These are phyloP conservation scores for Diaporthe vexans DNA, from an alignment of 2,329 filamentous ascomycete genomes.

Conservation along the genomic window DNA sequence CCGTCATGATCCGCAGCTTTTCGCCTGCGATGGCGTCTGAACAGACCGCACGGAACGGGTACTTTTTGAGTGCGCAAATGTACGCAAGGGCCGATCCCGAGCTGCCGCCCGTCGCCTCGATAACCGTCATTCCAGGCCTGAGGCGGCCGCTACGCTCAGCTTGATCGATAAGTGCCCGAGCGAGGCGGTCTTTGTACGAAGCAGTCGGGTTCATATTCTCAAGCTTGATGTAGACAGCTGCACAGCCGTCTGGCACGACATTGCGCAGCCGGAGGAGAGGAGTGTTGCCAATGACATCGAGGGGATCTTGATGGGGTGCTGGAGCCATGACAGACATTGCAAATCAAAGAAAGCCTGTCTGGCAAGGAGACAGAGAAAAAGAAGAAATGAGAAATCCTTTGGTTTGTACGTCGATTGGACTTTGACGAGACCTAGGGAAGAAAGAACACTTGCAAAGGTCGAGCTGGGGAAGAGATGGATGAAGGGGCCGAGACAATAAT, in stretches of 20 bases:
- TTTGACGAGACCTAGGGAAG: background rate
- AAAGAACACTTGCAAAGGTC: background rate
- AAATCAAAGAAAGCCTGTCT: background rate
- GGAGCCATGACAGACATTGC: background rate
- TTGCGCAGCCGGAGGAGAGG: background rate
- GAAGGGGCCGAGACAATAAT: background rate
- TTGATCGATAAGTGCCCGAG: background rate
- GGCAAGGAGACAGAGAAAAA: background rate
- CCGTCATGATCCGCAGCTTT: background rate
- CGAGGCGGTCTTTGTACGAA: background rate
- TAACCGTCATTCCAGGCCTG: background rate
- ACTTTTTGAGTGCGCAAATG: background rate
- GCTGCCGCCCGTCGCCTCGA: background rate
- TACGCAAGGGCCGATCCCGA: background rate
- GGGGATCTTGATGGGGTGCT: background rate
- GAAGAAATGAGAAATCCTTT: background rate
- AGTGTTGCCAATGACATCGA: constrained; percentile 1
- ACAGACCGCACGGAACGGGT: background rate
- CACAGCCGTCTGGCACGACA: constrained; percentile 2
- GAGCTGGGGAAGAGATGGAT: background rate
- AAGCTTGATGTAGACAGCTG: background rate
- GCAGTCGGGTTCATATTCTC: constrained; percentile 6
- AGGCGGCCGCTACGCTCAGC: background rate
- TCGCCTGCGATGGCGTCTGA: background rate
- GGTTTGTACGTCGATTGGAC: background rate